Conservation (phyloP, 805 yeast genomes). For the Cyberlindnera americana region DNA sequence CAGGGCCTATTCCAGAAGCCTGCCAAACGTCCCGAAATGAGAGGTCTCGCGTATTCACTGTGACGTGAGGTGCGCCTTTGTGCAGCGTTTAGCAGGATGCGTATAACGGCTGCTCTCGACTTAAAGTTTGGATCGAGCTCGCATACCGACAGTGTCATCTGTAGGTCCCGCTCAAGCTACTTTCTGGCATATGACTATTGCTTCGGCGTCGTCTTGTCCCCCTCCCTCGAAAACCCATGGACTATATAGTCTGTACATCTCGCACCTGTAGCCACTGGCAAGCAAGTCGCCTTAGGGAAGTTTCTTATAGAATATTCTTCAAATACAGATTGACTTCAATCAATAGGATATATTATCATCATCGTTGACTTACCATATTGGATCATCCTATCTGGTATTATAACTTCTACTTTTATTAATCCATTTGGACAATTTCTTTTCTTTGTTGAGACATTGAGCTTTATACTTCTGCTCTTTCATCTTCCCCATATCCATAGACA, state of each 20-base stretch:
- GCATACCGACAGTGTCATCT: conserved; percentile 1
- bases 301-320: no score
- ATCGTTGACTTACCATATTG: no score
- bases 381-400: no score
- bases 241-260: conserved; percentile 4
- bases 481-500: not conserved
- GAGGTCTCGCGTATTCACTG: conserved; percentile 12
- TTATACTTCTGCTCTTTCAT: not conserved
- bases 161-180: not conserved
- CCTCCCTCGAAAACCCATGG: not conserved
- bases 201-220: not conserved
- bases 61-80: conserved; percentile 1
- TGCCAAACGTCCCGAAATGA: conserved; percentile 8
- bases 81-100: not conserved
- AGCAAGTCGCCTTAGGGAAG: no score
- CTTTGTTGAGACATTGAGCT: no score
- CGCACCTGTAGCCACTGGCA: not conserved
- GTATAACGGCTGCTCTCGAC: conserved; percentile 7
- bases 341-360: no score
- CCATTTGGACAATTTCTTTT: no score
- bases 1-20: conserved; percentile 5
- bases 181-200: not conserved
- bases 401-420: no score
- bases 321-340: no score
- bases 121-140: conserved; percentile 9